These are phyloP conservation scores for Penicillium sp. DNA, from an alignment of 2,329 filamentous ascomycete genomes.

Conservation along the genomic window DNA sequence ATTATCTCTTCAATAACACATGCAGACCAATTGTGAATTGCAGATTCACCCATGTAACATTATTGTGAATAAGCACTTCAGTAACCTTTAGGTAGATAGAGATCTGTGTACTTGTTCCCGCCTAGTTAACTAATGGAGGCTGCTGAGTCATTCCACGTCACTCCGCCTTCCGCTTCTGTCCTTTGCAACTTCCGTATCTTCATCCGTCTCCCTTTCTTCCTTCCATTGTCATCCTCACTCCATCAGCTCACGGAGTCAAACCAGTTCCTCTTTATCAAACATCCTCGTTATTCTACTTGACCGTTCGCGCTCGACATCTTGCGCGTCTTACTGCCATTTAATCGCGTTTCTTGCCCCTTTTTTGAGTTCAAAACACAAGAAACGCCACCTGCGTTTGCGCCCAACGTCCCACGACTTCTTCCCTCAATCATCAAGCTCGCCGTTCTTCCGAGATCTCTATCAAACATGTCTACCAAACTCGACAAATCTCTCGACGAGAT, in stretches of 20 bases:
- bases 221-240: slow-evolving; percentile 24
- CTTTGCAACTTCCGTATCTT: slow-evolving; percentile 20
- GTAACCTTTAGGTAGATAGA: not conserved
- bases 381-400: slow-evolving; percentile 21
- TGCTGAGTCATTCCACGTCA: slow-evolving; percentile 19
- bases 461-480: slow-evolving; percentile 88
- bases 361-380: slow-evolving; percentile 11
- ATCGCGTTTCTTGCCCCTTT: slow-evolving; percentile 15
- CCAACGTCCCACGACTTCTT: slow-evolving; percentile 16
- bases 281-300: slow-evolving; percentile 1
- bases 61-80: not conserved
- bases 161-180: slow-evolving; percentile 22
- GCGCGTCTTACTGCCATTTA: not conserved
- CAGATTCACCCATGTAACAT: not conserved
- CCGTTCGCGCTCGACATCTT: not conserved
- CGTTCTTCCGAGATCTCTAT: slow-evolving; percentile 16
- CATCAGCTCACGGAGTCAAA: slow-evolving; percentile 18
- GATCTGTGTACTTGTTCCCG: slow-evolving; percentile 22
- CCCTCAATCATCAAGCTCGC: slow-evolving; percentile 10
- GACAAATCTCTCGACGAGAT: slow-evolving; percentile 98
- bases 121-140: slow-evolving; percentile 20
- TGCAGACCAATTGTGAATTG: too few species aligned
- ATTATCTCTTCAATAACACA: not conserved
- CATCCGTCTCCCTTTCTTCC: slow-evolving; percentile 15
- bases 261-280: slow-evolving; percentile 3